Conservation (phyloP, 1,139 yeast species). For the Barnettozyma hawaiiensis region DNA sequence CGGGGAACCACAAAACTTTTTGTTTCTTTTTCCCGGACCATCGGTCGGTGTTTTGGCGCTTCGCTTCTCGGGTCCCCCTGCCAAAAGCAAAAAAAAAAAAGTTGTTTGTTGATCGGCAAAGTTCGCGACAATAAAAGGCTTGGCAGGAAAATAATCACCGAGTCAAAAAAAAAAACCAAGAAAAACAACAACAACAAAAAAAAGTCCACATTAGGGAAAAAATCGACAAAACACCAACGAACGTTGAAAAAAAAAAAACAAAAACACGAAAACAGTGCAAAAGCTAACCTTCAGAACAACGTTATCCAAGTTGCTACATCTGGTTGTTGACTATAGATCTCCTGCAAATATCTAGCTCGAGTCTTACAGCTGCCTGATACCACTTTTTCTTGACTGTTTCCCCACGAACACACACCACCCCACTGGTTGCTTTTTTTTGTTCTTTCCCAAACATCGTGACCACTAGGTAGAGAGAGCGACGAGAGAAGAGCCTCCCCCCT, state of each 20-base stretch:
- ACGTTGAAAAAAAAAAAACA: neutral
- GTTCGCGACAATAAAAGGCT: neutral
- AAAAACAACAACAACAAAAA: too few species aligned
- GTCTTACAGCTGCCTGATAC: neutral
- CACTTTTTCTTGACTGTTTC: neutral
- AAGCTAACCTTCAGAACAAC: neutral
- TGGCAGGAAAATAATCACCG: constrained; percentile 3
- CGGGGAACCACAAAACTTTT: neutral
- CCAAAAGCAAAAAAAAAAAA: too few species aligned
- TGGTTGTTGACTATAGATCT: neutral
- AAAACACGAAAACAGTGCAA: neutral
- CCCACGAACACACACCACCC: too few species aligned
- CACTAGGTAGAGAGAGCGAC: neutral
- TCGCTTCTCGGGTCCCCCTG: neutral
- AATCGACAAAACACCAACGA: constrained; percentile 1
- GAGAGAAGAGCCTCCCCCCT: too few species aligned
- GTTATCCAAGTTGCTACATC: neutral
- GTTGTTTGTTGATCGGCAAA: neutral
- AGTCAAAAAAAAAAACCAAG: neutral
- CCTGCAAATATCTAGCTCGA: neutral
- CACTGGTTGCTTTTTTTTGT: neutral
- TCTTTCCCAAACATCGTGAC: neutral
- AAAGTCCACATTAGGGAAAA: too few species aligned
- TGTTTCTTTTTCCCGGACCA: too few species aligned
- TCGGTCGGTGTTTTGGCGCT: neutral